Percentiles rank a stretch among this genome's conserved stretches.
Conservation (phyloP, 2,329 filamentous ascomycete genomes). For the Aspergillus sojae region DNA sequence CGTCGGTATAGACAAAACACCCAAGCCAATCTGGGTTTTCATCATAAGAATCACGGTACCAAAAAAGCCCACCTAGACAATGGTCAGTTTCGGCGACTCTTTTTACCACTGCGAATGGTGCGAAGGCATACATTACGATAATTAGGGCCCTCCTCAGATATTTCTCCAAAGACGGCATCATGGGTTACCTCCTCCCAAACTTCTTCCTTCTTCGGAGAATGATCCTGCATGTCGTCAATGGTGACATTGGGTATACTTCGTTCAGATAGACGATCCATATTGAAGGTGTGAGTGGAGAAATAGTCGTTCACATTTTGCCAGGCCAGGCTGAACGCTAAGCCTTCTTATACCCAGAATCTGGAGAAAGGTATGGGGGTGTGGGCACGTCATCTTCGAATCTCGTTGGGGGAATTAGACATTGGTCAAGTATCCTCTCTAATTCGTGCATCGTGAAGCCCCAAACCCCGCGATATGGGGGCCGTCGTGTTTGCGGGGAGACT, state of each 20-base stretch:
- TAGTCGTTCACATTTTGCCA: not conserved
- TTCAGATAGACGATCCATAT: not conserved
- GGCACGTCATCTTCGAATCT: not conserved
- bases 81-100: not conserved
- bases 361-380: not conserved
- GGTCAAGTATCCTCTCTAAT: not conserved
- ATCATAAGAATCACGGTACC: constrained; percentile 48
- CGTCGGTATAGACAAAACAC: not conserved
- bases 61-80: constrained; percentile 42
- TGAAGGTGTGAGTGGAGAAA: not conserved
- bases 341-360: not conserved
- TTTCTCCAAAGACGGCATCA: constrained; percentile 39
- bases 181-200: not conserved
- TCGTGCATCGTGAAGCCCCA: not conserved
- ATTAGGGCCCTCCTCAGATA: constrained; percentile 32
- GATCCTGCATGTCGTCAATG: not conserved
- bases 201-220: not conserved
- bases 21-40: not conserved
- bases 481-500: not conserved
- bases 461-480: not conserved
- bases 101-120: not conserved
- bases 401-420: not conserved
- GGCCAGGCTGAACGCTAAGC: not conserved
- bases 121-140: constrained; percentile 27
- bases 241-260: not conserved